These are phyloP conservation scores for Allium fistulosum DNA, from an alignment of 106 monocot species.

Conservation along the genomic window DNA sequence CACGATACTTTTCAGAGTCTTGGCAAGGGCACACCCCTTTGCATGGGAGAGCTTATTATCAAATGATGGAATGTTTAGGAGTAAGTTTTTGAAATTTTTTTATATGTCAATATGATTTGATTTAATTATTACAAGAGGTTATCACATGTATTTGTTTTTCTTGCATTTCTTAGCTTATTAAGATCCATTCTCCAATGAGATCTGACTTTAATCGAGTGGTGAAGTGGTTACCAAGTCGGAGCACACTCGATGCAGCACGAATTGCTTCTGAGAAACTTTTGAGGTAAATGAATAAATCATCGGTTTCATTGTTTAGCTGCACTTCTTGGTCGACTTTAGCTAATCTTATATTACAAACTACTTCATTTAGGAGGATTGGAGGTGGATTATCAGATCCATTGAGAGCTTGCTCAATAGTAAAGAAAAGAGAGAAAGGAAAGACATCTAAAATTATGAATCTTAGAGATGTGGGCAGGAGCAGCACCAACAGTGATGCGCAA, in stretches of 20 bases:
- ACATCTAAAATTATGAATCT: constrained; percentile 7
- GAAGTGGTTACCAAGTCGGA: constrained; percentile 47
- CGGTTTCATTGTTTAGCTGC: neutral
- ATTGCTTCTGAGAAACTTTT: constrained; percentile 83
- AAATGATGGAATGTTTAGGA: constrained; percentile 98
- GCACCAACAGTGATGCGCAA: too few relatives aligned
- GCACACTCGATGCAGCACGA: constrained; percentile 60
- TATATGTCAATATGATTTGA: neutral
- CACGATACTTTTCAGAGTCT: constrained; percentile 95
- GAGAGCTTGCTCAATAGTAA: constrained; percentile 65
- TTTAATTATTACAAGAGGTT: neutral
- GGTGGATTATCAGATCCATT: constrained; percentile 37
- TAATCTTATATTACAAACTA: too few relatives aligned
- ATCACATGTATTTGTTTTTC: neutral
- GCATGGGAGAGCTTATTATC: constrained; percentile 92
- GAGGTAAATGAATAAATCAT: constrained; percentile 27
- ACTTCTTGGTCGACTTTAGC: too few relatives aligned
- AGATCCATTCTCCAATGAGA: constrained; percentile 95
- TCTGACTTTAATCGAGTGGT: constrained; percentile 50
- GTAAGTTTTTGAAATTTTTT: constrained; percentile 26
- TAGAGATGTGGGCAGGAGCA: too few relatives aligned
- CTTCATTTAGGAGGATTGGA: constrained; percentile 33
- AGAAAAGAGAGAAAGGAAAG: constrained; percentile 37
- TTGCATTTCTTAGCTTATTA: constrained; percentile 50
- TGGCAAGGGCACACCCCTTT: constrained; percentile 96